Conservation (phyloP, 495 filamentous ascomycete genomes). For the Astrocystis sublimbata region DNA sequence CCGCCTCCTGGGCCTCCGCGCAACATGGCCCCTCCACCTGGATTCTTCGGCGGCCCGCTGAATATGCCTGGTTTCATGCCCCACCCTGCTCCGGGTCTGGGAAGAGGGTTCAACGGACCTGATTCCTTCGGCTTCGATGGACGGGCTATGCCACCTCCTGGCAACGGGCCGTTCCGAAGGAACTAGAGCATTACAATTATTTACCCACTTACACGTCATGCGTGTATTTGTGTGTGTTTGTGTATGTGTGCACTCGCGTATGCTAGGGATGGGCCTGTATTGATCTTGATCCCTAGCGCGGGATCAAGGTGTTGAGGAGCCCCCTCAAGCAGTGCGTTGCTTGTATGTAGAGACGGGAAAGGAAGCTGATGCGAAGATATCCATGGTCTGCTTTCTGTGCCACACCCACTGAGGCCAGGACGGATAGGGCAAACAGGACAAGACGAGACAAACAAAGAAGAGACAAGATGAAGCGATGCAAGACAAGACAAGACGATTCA, state of each 20-base stretch:
- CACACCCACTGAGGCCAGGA: too few species aligned
- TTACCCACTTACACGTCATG: too few species aligned
- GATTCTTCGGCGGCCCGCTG: constrained; percentile 49
- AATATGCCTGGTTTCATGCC: constrained; percentile 38
- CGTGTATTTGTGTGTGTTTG: too few species aligned
- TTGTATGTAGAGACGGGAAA: too few species aligned
- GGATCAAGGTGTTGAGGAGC: neutral
- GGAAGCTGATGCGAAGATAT: too few species aligned
- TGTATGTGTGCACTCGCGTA: neutral
- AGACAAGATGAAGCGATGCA: too few species aligned
- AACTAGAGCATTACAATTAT: constrained; percentile 22
- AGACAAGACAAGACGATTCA: too few species aligned
- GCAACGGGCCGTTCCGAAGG: constrained; percentile 34
- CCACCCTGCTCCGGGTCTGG: constrained; percentile 48
- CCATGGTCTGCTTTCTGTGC: too few species aligned
- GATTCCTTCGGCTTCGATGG: constrained; percentile 49
- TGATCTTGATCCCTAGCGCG: neutral
- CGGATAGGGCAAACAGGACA: too few species aligned
- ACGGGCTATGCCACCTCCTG: constrained; percentile 44
- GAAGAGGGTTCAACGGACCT: constrained; percentile 50
- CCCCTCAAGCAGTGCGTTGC: too few species aligned
- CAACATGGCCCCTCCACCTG: constrained; percentile 33
- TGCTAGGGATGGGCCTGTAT: neutral
- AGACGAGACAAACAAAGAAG: too few species aligned
- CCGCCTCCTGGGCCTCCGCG: constrained; percentile 2